phyloP scores from a whole-genome alignment of 2,329 filamentous ascomycete species.

The Trichophyton schoenleinii region DNA sequence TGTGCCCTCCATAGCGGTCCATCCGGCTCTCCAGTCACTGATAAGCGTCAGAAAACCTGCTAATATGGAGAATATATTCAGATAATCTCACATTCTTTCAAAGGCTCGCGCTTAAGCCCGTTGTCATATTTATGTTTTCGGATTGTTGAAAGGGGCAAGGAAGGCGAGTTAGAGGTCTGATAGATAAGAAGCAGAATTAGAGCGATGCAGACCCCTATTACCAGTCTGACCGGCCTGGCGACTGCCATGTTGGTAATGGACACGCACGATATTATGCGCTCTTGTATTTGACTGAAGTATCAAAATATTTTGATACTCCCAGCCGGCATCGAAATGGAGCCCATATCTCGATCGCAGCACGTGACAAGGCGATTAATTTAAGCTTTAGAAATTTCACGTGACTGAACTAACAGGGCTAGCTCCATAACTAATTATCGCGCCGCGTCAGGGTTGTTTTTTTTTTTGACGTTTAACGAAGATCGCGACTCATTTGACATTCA shows the following conservation, averaged over 20 bases:
- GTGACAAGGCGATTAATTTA: neutral
- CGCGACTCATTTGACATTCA: neutral
- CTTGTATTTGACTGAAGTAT: neutral
- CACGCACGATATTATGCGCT: neutral
- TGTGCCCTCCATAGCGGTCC: slow-evolving; percentile 61
- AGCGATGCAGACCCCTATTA: slow-evolving; percentile 58
- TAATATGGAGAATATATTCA: slow-evolving; percentile 1
- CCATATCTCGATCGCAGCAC: neutral
- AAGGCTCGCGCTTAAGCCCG: slow-evolving; percentile 66
- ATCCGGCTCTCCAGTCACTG: slow-evolving; percentile 72
- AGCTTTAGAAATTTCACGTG: neutral
- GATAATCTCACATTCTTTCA: slow-evolving; percentile 60
- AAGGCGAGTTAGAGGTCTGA: slow-evolving; percentile 53
- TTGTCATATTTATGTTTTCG: slow-evolving; percentile 36
- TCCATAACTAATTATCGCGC: neutral
- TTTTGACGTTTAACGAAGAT: neutral
- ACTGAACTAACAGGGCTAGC: neutral
- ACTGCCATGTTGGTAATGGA: slow-evolving; percentile 54
- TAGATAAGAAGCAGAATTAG: slow-evolving; percentile 70
- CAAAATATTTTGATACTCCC: neutral
- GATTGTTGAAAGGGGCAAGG: slow-evolving; percentile 16
- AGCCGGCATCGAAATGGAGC: neutral
- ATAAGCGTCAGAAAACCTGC: slow-evolving; percentile 11
- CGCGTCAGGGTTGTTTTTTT: neutral
- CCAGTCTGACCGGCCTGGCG: slow-evolving; percentile 68